phyloP scores from a whole-genome alignment of 768 basidiomycete species.

The Coprinopsis cinerea region DNA sequence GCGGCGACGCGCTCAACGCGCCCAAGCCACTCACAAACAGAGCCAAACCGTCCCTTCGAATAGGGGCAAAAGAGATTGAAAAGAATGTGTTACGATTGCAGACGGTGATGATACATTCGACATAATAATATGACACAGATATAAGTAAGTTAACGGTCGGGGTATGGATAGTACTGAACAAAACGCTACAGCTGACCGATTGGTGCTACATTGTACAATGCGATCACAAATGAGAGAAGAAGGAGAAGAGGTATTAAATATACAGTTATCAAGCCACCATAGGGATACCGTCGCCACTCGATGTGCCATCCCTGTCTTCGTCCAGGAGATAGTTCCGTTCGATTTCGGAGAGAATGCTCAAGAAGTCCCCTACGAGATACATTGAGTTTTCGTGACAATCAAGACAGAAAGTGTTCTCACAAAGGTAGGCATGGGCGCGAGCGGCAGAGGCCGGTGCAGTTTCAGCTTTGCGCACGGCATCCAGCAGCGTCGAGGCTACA shows the following conservation, averaged over 20 bases:
- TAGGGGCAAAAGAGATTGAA: too few relatives aligned
- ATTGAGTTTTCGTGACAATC: background rate
- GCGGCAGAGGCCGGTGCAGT: slow-evolving; percentile 76
- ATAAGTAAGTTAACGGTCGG: too few relatives aligned
- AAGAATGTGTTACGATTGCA: too few relatives aligned
- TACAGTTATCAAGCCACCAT: slow-evolving; percentile 20
- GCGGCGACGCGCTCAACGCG: slow-evolving; percentile 1
- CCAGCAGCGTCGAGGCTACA: slow-evolving; percentile 84
- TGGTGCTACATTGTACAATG: slow-evolving; percentile 5
- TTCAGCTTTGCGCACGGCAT: slow-evolving; percentile 77
- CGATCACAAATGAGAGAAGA: background rate
- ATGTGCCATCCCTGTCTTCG: slow-evolving; percentile 61
- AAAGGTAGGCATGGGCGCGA: slow-evolving; percentile 82
- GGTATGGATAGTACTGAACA: too few relatives aligned
- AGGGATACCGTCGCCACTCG: slow-evolving; percentile 51
- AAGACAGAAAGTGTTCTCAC: slow-evolving; percentile 43
- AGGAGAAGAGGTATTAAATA: slow-evolving; percentile 3
- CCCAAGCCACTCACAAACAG: slow-evolving; percentile 5
- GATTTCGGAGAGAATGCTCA: slow-evolving; percentile 87
- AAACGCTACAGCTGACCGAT: background rate
- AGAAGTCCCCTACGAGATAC: slow-evolving; percentile 70
- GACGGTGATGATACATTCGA: background rate
- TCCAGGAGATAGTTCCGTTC: slow-evolving; percentile 86
- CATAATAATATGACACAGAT: slow-evolving; percentile 1
- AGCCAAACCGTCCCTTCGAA: slow-evolving; percentile 1